Evolutionary conservation across 2,329 filamentous ascomycete species (phyloP).

Genomic region (Botrytis tulipae): DNA sequence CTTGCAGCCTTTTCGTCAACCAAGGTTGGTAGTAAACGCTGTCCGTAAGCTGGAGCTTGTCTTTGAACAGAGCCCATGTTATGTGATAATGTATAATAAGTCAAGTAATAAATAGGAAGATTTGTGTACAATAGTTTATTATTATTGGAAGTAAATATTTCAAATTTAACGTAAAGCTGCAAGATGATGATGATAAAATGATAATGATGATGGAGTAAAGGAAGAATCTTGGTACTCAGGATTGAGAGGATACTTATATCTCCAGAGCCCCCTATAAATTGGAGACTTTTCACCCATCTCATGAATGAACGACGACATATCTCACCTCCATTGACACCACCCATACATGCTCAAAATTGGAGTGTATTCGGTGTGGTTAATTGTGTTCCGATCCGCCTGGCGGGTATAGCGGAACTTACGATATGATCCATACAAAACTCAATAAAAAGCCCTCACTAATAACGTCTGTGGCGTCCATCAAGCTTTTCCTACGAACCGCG

Average conservation of each 20-base stretch:
- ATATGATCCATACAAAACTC: background rate
- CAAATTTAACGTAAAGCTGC: background rate
- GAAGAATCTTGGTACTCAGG: background rate
- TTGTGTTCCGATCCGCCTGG: background rate
- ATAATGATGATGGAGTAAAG: background rate
- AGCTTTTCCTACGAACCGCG: background rate
- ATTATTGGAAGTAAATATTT: background rate
- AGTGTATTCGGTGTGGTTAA: background rate
- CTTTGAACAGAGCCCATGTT: constrained; percentile 14
- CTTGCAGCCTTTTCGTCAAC: constrained; percentile 13
- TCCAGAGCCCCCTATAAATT: background rate
- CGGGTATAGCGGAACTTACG: background rate
- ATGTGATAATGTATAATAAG: background rate
- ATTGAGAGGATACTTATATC: constrained; percentile 6
- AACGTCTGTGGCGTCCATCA: background rate
- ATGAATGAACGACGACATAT: constrained; percentile 12
- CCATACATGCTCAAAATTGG: background rate
- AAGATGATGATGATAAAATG: background rate
- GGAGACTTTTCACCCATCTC: background rate
- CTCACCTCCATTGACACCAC: background rate
- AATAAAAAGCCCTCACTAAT: background rate
- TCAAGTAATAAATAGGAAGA: background rate
- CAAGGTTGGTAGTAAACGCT: constrained; percentile 14
- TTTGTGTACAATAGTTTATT: background rate
- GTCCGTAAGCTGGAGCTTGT: constrained; percentile 12